Base-by-base conservation (phyloP, 371 early-diverging fungal species). In the Rhizopus stolonifer region DNA sequence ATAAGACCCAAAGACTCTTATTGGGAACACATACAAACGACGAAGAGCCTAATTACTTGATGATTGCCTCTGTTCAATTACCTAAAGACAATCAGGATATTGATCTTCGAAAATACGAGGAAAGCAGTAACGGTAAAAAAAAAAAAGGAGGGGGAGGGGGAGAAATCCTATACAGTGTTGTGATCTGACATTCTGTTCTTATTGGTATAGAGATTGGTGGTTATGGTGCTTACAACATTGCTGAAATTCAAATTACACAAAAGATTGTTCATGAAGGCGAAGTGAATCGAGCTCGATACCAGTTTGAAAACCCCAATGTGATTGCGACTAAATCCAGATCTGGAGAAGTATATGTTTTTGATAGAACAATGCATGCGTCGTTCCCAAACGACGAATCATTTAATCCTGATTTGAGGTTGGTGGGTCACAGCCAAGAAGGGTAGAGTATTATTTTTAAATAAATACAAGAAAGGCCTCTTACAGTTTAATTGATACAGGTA, bases 11-110 rank as follows among this genome's bases (percentile, higher is more conserved):
- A 60, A 79, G 95, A 14, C 59, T 96, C 50, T 68, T 96, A 46
- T 69, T 98, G 31, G 99, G 98, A 49, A 99, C 99, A 18, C 96
- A 99, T 64, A 99, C 99, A 8, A 92, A 94, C 23, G 95, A 91
- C 56, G 88, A 89, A 51, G 99, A 96, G 60, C 91, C 91, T 26
- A 99, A 99, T 74, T 94, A 96, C 63, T 71, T 99, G 15, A 91
- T 95, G 65, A 93, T 99, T 56, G 94, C 94, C 1, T 76, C 85
- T 43, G 88, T 98, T 21, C 92, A 93, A 57, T 77, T 98, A 40
- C 99, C 99, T 2, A 85, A 81, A 21, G 89, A 79, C 29, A 81
- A 85, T 44, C 82, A 83, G 39, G 77, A 74, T 22, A 70, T 85
- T 32, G 88, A 90, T 54, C 77, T 82, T 49, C 79, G 84, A 47